Percentiles rank a stretch among this genome's conserved stretches.
Evolutionary conservation across 352 stramenopile species (phyloP).

Genomic region (Globisporangium solare): DNA sequence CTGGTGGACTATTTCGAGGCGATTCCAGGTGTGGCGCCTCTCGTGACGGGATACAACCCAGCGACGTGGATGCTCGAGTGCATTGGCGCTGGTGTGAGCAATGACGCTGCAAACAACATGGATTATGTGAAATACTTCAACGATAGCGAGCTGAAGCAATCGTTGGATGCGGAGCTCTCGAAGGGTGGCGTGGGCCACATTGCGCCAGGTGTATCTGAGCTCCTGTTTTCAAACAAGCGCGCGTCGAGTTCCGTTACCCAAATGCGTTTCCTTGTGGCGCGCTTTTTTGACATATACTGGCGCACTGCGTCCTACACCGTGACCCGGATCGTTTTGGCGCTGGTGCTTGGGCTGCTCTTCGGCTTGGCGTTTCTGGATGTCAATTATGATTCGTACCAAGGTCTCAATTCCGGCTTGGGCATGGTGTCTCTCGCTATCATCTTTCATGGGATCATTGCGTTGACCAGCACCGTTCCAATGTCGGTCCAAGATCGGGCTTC

Average conservation of each 20-base stretch:
- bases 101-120: conserved; percentile 12
- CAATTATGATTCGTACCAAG: conserved; percentile 26
- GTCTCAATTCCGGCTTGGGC: conserved; percentile 36
- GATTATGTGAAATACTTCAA: conserved; percentile 41
- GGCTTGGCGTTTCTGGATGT: conserved; percentile 23
- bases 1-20: not conserved
- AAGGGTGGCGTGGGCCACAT: not conserved
- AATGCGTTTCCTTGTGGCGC: conserved; percentile 17
- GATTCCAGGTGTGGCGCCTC: not conserved
- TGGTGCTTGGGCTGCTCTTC: conserved; percentile 11
- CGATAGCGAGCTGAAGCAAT: conserved; percentile 14
- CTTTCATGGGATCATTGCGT: conserved; percentile 66
- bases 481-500: conserved; percentile 65
- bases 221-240: conserved; percentile 17
- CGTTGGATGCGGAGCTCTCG: not conserved
- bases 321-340: conserved; percentile 31
- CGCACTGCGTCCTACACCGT: conserved; percentile 65
- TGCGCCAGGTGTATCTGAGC: not conserved
- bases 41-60: too few species aligned
- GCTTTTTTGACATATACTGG: conserved; percentile 26
- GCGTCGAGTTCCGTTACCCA: conserved; percentile 8
- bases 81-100: conserved; percentile 4
- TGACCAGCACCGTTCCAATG: conserved; percentile 57
- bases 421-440: conserved; percentile 63
- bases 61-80: too few species aligned